Percentiles rank a stretch among this genome's conserved stretches.
phyloP scores from a whole-genome alignment of 345 rosid species.

The Camelina hispida region DNA sequence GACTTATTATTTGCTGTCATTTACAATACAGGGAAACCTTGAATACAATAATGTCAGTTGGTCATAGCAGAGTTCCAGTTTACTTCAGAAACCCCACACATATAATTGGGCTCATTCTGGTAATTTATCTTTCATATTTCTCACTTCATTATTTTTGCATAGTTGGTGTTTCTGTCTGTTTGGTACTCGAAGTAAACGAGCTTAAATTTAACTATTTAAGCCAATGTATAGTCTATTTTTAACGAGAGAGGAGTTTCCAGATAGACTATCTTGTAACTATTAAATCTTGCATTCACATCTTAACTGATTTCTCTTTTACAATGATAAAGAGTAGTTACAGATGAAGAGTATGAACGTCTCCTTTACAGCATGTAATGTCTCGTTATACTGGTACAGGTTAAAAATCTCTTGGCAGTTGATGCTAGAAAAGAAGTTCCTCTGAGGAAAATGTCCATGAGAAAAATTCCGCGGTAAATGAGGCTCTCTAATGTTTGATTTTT shows the following conservation, averaged over 20 bases:
- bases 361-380: neutral
- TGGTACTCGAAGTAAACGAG: neutral
- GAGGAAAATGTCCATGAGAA: conserved; percentile 84
- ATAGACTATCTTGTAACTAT: neutral
- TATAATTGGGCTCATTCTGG: conserved; percentile 92
- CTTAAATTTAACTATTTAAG: neutral
- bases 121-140: conserved; percentile 41
- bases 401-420: conserved; percentile 88
- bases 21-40: conserved; percentile 67
- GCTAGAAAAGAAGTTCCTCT: conserved; percentile 70
- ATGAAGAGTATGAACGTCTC: neutral
- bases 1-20: conserved; percentile 21
- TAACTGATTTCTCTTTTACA: neutral
- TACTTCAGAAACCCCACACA: conserved; percentile 67
- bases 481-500: neutral
- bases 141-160: neutral
- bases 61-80: conserved; percentile 97
- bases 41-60: conserved; percentile 84
- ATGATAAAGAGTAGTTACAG: no score
- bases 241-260: neutral
- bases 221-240: neutral
- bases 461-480: conserved; percentile 75
- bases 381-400: conserved; percentile 56
- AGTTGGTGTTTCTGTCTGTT: neutral
- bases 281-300: neutral